Evolutionary conservation across 129 eudicot genomes (phyloP).

Genomic region (Flaveria linearis): DNA sequence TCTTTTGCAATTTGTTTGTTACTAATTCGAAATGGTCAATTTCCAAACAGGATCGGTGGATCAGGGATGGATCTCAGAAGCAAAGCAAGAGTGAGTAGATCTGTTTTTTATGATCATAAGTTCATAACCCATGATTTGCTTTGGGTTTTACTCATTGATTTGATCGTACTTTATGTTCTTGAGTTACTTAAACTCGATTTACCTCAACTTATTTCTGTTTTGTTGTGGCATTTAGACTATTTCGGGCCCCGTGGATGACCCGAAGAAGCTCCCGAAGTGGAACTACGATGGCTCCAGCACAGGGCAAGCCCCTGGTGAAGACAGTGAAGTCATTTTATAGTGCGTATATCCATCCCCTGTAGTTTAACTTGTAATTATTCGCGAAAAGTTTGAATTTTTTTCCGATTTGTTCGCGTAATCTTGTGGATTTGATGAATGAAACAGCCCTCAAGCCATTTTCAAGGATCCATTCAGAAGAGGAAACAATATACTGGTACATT

Average conservation of each 20-base stretch:
- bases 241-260: conserved; percentile 59
- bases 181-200: neutral
- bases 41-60: conserved; percentile 77
- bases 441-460: conserved; percentile 33
- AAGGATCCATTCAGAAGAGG: conserved; percentile 16
- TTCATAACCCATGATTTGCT: neutral
- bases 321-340: conserved; percentile 93
- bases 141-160: neutral
- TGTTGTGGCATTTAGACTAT: conserved; percentile 51
- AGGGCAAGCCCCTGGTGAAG: conserved; percentile 93
- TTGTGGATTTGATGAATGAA: conserved; percentile 21
- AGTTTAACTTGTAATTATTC: neutral
- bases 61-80: conserved; percentile 83
- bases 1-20: neutral
- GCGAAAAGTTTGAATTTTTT: no score
- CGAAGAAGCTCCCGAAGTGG: conserved; percentile 85
- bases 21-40: conserved; percentile 21
- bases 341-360: conserved; percentile 25
- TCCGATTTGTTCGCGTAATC: no score
- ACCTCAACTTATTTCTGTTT: neutral
- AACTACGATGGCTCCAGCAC: conserved; percentile 90
- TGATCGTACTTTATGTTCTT: neutral
- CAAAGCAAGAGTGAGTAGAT: conserved; percentile 76
- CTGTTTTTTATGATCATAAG: neutral
- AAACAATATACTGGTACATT: conserved; percentile 6